These are phyloP conservation scores for Sequoia sempervirens DNA, from an alignment of 75 land plant genomes.

Conservation along the genomic window DNA sequence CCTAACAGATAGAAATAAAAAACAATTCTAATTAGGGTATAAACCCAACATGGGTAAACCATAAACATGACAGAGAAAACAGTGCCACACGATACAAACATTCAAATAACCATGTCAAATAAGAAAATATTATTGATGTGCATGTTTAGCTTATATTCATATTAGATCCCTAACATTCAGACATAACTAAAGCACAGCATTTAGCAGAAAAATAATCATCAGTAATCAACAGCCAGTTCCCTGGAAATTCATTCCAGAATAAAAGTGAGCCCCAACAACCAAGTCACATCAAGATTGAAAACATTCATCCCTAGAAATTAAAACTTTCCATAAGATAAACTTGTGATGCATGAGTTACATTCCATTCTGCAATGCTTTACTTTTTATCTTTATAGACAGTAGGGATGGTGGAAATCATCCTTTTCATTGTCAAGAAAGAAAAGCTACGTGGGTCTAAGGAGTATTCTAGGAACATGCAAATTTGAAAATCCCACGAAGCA, in stretches of 20 bases:
- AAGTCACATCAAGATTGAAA: neutral
- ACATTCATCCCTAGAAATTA: neutral
- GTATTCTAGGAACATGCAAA: neutral
- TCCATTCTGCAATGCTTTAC: neutral
- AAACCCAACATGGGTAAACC: neutral
- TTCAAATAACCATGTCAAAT: neutral
- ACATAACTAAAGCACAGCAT: conserved; percentile 6
- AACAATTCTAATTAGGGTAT: neutral
- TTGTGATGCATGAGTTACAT: neutral
- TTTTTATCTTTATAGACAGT: neutral
- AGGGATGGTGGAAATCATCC: neutral
- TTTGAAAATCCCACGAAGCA: neutral
- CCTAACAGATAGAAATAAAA: neutral
- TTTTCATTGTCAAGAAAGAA: neutral
- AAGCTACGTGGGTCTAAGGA: neutral
- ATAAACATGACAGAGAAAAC: neutral
- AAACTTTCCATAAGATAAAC: neutral
- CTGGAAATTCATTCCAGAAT: neutral
- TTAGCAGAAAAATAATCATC: neutral
- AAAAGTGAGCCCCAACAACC: neutral
- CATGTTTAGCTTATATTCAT: neutral
- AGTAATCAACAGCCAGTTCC: neutral
- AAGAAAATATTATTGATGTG: neutral
- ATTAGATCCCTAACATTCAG: neutral
- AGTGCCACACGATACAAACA: neutral